Conservation (phyloP, 1,284 basidiomycete genomes). For the Blastosporella zonata region DNA sequence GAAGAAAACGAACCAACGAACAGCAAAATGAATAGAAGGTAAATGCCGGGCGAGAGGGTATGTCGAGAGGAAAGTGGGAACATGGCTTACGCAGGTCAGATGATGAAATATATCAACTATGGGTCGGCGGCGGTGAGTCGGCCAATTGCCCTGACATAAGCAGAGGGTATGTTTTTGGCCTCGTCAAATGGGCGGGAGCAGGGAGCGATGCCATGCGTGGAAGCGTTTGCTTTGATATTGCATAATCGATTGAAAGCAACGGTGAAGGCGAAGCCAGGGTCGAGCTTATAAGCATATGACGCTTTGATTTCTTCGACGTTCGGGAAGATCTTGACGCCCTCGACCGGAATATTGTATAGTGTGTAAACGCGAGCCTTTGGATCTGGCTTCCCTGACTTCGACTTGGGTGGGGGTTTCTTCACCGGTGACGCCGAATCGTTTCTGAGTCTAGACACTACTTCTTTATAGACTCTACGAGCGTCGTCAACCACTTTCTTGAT, state of each 20-base stretch:
- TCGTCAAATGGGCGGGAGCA: constrained; percentile 35
- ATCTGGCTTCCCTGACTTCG: constrained; percentile 18
- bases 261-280: constrained; percentile 36
- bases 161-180: constrained; percentile 29
- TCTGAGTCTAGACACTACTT: background rate
- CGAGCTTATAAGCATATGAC: constrained; percentile 40
- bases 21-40: too few species aligned
- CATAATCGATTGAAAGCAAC: constrained; percentile 48
- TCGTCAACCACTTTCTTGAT: constrained; percentile 37
- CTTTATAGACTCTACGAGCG: constrained; percentile 16
- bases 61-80: too few species aligned
- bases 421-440: constrained; percentile 8
- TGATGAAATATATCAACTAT: too few species aligned
- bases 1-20: too few species aligned
- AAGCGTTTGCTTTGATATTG: constrained; percentile 45
- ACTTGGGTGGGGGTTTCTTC: constrained; percentile 20
- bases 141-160: too few species aligned
- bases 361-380: constrained; percentile 22
- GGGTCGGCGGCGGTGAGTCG: too few species aligned
- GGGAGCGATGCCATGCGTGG: constrained; percentile 32
- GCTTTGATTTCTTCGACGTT: constrained; percentile 45
- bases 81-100: too few species aligned
- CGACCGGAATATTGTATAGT: constrained; percentile 25
- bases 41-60: too few species aligned
- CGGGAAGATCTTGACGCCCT: constrained; percentile 25